Base-by-base conservation (phyloP, 331 rosid genomes). In the Rosa hybrid region DNA sequence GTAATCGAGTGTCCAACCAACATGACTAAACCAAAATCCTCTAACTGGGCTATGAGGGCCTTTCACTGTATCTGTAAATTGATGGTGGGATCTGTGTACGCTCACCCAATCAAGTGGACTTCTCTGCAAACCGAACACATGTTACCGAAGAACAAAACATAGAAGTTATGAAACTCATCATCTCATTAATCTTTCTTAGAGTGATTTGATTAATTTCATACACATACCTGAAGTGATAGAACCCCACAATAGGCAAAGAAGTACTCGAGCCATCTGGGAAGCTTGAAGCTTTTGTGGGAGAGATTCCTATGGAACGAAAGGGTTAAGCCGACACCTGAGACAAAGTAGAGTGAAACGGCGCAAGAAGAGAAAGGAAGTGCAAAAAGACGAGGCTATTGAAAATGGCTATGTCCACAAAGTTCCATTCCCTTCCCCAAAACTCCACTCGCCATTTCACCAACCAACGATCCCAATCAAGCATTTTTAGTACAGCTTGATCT, bases 101-200 rank as follows among this genome's bases (percentile, higher is more conserved):
- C 81, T 82, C 8, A 82, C 81, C 81, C 85, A 82, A 16, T 82
- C 85, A 4, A 82, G 34, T 6, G 81, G 85, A 70, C 79, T 80
- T 3, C 85, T 75, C 81, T 82, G 56, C 50, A 9, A 2, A 34
- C 1, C 16, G n/a, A 17, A 17, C 5, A 6, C 59, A 16, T 11
- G 51, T 48, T 48, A 48, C 14, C 13, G 39, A 34, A 34, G 39
- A 34, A 34, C 39, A 34, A 34, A 34, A 9, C 51, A 48, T 48
- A 48, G 13, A 48, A 48, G 13, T 48, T 12, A 48, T 48, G 8
- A 48, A 48, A 48, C 51, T 42, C 45, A 42, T 34, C 45, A 42
- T 42, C 45, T 42, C 45, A 42, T 42, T 42, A 42, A 42, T 42
- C 51, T 48, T 48, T 11, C 14, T 48, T 51, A 14, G 57, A 51